Base-by-base conservation (phyloP, 2,329 filamentous ascomycete genomes). In the Beauveria bassiana region DNA sequence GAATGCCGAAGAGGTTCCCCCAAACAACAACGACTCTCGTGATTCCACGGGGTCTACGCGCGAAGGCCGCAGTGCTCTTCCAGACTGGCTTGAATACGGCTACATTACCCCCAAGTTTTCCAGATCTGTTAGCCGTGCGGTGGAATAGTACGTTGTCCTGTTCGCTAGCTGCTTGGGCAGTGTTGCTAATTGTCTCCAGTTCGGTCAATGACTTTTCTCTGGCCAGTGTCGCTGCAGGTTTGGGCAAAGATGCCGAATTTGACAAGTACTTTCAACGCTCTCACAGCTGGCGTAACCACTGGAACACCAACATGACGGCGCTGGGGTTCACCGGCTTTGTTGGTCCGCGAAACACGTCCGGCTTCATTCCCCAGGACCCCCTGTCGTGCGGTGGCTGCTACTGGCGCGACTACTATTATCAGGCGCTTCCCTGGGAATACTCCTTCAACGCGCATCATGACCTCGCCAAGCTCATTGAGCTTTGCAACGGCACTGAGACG, bases 211-310 rank as follows among this genome's bases (percentile, higher is more conserved):
- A 91, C 70, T 91, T 90, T 66, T 80, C 78, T 0, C 73, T 91
- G 3, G 81, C 84, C 63, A 83, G 87, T 68, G 84, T 91, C 12
- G 88, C 88, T 3, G 70, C 68, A 1, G 86, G 86, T 0, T 72
- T 89, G 2, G 78, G 77, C 1, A 79, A 81, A 52, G 61, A 67
- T 0, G 72, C 73, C 1, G 83, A 86, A 47, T 81, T 82, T 3
- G 64, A 73, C 3, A 86, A 78, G 59, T 90, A 90, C 65, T 75
- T 89, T 28, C 74, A 80, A 51, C 81, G 87, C 9, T 87, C 85
- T 0, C 77, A 80, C 10, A 86, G 89, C 67, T 91, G 88, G 88
- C 79, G 84, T 18, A 89, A 89, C 68, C 86, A 90, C 65, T 91
- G 86, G 86, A 86, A 90, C 69, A 69, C 79, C 0, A 70, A 81